phyloP scores from a whole-genome alignment of 345 rosid genomes.

The Laguncularia racemosa region DNA sequence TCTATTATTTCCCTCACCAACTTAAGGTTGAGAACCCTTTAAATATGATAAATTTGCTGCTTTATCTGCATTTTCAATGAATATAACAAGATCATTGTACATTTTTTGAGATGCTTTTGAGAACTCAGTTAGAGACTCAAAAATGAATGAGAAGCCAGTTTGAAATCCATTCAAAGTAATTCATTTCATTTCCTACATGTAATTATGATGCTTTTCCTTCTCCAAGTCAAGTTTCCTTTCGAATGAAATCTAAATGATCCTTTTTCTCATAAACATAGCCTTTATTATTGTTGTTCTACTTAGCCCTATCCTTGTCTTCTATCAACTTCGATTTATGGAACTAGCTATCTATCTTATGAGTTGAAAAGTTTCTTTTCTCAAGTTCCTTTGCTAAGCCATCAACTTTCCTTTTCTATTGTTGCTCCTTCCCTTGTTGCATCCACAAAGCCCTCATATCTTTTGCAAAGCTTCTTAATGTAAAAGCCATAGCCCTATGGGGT shows the following conservation, averaged over 20 bases:
- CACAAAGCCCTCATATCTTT: constrained; percentile 50
- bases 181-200: constrained; percentile 49
- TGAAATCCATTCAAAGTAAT: constrained; percentile 48
- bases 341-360: constrained; percentile 41
- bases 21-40: constrained; percentile 24
- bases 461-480: constrained; percentile 52
- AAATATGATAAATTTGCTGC: constrained; percentile 21
- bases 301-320: constrained; percentile 22
- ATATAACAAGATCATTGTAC: constrained; percentile 37
- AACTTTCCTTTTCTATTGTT: constrained; percentile 55
- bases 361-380: constrained; percentile 32
- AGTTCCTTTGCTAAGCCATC: constrained; percentile 54
- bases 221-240: constrained; percentile 40
- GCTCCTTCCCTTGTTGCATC: constrained; percentile 63
- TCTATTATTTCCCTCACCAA: constrained; percentile 29
- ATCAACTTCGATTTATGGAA: constrained; percentile 32
- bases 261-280: constrained; percentile 30
- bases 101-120: constrained; percentile 42
- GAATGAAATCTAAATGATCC: constrained; percentile 45
- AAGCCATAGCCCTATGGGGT: constrained; percentile 37
- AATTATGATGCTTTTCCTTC: constrained; percentile 42
- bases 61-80: constrained; percentile 22
- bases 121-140: constrained; percentile 43
- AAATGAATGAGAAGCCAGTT: constrained; percentile 39
- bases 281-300: constrained; percentile 13